phyloP scores from a whole-genome alignment of 192 early-diverging fungal genomes.

The Backusella luteola region DNA sequence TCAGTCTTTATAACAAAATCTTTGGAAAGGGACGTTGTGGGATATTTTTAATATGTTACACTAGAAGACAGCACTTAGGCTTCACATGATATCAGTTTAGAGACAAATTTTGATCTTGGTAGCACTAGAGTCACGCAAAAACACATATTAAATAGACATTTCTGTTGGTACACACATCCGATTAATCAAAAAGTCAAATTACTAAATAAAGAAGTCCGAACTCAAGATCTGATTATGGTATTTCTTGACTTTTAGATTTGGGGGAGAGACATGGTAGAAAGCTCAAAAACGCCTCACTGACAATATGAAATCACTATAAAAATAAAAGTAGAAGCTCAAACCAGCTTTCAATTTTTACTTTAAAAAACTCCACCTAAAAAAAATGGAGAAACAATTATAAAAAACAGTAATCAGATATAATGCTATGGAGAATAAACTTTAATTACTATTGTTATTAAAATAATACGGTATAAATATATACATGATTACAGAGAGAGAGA shows the following conservation, averaged over 20 bases:
- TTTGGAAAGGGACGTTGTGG: not conserved
- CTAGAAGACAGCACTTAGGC: not conserved
- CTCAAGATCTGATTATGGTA: constrained; percentile 2
- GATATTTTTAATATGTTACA: constrained; percentile 8
- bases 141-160: constrained; percentile 7
- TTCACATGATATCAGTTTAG: constrained; percentile 2
- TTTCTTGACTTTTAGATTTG: not conserved
- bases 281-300: not conserved
- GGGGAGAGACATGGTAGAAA: not conserved
- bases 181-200: constrained; percentile 5
- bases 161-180: not conserved
- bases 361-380: not conserved
- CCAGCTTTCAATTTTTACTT: not conserved
- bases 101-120: not conserved
- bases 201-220: not conserved
- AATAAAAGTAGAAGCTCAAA: not conserved
- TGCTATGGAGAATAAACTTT: too few species aligned
- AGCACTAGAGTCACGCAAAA: constrained; percentile 2
- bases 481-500: too few species aligned
- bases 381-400: too few species aligned
- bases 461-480: too few species aligned
- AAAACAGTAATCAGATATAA: too few species aligned
- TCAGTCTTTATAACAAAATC: constrained; percentile 2
- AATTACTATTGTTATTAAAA: too few species aligned
- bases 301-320: not conserved